A percentile compares a stretch with the other conserved stretches of the same genome.
phyloP scores from a whole-genome alignment of 768 basidiomycete species.

The Tylopilus sp. region DNA sequence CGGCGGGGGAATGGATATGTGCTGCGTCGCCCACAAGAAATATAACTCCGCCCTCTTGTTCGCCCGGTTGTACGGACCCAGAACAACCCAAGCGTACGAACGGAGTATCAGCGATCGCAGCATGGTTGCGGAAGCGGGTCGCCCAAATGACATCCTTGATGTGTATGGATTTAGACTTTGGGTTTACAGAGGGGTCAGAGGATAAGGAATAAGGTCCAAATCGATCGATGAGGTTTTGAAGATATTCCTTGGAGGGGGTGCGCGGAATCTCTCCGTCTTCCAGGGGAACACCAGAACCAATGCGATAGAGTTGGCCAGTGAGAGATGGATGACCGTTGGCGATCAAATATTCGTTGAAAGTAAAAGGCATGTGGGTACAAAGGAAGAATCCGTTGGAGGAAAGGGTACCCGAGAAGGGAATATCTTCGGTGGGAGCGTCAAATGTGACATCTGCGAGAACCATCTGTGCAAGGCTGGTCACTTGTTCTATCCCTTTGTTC shows the following conservation, averaged over 20 bases:
- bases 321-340: constrained; percentile 3
- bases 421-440: constrained; percentile 2
- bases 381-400: constrained; percentile 35
- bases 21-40: constrained; percentile 46
- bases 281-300: constrained; percentile 39
- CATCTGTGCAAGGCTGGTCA: constrained; percentile 37
- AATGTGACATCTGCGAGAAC: constrained; percentile 47
- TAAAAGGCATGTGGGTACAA: constrained; percentile 35
- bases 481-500: constrained; percentile 19
- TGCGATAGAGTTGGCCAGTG: constrained; percentile 34
- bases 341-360: constrained; percentile 20
- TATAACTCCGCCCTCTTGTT: constrained; percentile 16
- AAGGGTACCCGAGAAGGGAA: constrained; percentile 19
- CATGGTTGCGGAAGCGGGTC: constrained; percentile 42
- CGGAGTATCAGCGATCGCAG: constrained; percentile 40
- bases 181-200: constrained; percentile 35
- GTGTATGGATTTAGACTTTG: constrained; percentile 21
- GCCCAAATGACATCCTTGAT: constrained; percentile 43
- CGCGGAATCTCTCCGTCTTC: constrained; percentile 34
- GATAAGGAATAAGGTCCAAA: constrained; percentile 36
- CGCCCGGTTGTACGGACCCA: no score
- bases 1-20: constrained; percentile 52
- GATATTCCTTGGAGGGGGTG: constrained; percentile 39
- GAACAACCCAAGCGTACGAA: constrained; percentile 31
- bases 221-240: constrained; percentile 42